These are phyloP conservation scores for Pyronema omphalodes DNA, from an alignment of 495 filamentous ascomycete species.

Conservation along the genomic window DNA sequence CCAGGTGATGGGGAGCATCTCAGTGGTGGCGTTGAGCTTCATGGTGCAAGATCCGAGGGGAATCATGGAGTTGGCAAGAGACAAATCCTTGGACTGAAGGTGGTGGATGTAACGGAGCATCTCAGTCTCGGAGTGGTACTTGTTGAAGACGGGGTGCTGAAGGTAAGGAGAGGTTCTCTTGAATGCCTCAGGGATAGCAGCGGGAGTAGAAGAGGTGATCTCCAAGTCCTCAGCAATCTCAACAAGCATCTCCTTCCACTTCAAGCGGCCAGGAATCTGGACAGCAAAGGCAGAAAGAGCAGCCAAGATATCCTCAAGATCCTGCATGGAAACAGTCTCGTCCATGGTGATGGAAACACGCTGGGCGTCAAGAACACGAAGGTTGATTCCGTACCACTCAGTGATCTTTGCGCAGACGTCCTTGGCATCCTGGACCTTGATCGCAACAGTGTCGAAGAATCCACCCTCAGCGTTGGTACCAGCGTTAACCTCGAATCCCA, in stretches of 20 bases:
- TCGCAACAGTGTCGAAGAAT: slow-evolving; percentile 67
- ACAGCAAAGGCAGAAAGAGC: slow-evolving; percentile 22
- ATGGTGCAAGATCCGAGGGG: slow-evolving; percentile 98
- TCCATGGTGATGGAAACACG: slow-evolving; percentile 54
- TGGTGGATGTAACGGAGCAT: slow-evolving; percentile 89
- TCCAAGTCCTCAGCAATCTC: slow-evolving; percentile 31
- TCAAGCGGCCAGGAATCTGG: slow-evolving; percentile 14
- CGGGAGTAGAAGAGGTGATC: slow-evolving; percentile 21
- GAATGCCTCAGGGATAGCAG: slow-evolving; percentile 39
- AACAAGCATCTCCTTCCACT: slow-evolving; percentile 25
- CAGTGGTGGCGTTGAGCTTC: slow-evolving; percentile 93
- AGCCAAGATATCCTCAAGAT: slow-evolving; percentile 40
- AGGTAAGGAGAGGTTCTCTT: slow-evolving; percentile 60
- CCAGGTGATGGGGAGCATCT: slow-evolving; percentile 80
- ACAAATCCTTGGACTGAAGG: slow-evolving; percentile 88
- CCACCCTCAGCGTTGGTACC: slow-evolving; percentile 37
- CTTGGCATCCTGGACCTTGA: slow-evolving; percentile 29
- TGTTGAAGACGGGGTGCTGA: slow-evolving; percentile 91
- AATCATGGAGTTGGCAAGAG: slow-evolving; percentile 95
- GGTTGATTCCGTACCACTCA: slow-evolving; percentile 37
- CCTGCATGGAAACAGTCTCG: slow-evolving; percentile 46
- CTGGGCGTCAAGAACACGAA: slow-evolving; percentile 40
- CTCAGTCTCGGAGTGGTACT: slow-evolving; percentile 91
- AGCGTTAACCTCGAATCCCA: slow-evolving; percentile 45
- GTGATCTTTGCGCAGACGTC: slow-evolving; percentile 35